These are phyloP conservation scores for Pseudomonodictys pantanalensis DNA, from an alignment of 495 filamentous ascomycete genomes.

Conservation along the genomic window DNA sequence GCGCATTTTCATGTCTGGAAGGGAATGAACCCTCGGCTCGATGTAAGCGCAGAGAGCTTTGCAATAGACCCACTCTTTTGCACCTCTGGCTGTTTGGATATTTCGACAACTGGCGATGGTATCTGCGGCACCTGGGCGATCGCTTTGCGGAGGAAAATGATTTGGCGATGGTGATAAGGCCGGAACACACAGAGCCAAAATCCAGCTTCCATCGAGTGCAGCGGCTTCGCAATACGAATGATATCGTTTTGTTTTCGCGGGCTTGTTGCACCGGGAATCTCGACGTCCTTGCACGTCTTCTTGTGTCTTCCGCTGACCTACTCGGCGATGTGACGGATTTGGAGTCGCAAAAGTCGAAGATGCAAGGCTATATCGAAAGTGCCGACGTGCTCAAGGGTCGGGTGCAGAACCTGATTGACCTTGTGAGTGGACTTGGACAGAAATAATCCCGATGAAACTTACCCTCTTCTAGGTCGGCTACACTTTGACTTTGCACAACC, in stretches of 20 bases:
- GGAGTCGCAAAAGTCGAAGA: neutral
- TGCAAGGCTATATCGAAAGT: slow-evolving; percentile 8
- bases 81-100: slow-evolving; percentile 1
- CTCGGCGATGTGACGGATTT: neutral
- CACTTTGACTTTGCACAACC: slow-evolving; percentile 6
- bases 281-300: neutral
- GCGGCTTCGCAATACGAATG: neutral
- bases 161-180: neutral
- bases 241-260: slow-evolving; percentile 1
- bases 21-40: neutral
- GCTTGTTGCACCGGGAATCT: slow-evolving; percentile 3
- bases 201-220: slow-evolving; percentile 1
- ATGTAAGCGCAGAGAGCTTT: neutral
- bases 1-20: neutral
- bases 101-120: slow-evolving; percentile 8
- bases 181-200: slow-evolving; percentile 1
- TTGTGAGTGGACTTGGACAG: neutral
- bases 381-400: slow-evolving; percentile 3
- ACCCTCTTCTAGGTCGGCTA: neutral
- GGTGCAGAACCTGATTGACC: slow-evolving; percentile 3
- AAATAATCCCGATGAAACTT: neutral
- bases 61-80: neutral
- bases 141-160: slow-evolving; percentile 1
- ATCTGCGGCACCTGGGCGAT: slow-evolving; percentile 1
- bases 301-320: neutral